Base-by-base conservation (phyloP, 2,329 filamentous ascomycete species). In the Falciphora oryzae region DNA sequence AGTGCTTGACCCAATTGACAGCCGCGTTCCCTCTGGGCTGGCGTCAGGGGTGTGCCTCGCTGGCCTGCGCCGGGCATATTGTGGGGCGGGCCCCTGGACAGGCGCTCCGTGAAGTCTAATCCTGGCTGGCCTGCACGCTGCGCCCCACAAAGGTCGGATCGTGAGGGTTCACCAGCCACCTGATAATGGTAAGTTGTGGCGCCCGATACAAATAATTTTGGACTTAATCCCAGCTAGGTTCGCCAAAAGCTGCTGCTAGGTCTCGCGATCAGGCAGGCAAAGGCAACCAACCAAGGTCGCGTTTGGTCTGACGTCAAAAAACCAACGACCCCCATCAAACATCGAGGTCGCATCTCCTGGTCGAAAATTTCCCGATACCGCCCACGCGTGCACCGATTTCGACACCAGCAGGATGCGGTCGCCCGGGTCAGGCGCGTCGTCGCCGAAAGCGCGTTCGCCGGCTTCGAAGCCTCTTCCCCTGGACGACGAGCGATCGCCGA, bases 401-500 rank as follows among this genome's bases (percentile, higher is more conserved):
- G 44, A 10, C 44, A 7, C 14, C 44, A 18, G 44, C 44, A 53
- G 44, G n/a, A 53, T 53, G 44, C 22, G 22, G 44, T 53, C 44
- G 44, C 44, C 44, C 22, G 22, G 7, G 44, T 53, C 44, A n/a
- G 44, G 44, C 44, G 44, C 44, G 44, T 53, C 61, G 28, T 62
- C 61, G 61, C 61, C 61, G 38, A 27, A 44, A 53, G 38, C 61
- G 28, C 61, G 61, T 13, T 62, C 61, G 61, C 61, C 61, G 27
- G 50, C 61, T n/a, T 53, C 61, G 38, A 50, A 28, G 61, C 27
- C 35, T 14, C 61, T 14, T 22, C 61, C 61, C 27, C 65, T 65
- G 63, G 65, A 53, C 18, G 44, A 64, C 59, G 73, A 70, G 65
- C 69, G 68, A 58, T 74, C 74, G 14, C 71, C 72, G 32, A 68